Conservation (phyloP, 148 eudicot species). For the Pharnaceum exiguum region DNA sequence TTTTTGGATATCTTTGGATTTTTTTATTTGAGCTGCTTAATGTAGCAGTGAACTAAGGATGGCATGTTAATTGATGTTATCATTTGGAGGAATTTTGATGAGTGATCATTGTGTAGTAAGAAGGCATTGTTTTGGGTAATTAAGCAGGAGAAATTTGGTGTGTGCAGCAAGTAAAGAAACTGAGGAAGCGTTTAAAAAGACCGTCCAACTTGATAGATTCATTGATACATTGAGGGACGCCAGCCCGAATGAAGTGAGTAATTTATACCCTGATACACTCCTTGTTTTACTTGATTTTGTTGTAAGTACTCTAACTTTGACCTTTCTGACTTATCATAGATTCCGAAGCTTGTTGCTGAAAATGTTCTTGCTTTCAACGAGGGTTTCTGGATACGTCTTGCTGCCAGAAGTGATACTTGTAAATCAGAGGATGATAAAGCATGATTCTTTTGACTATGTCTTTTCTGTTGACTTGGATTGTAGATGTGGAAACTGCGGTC, state of each 20-base stretch:
- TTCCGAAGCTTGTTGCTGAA: constrained; percentile 83
- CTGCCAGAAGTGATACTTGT: constrained; percentile 92
- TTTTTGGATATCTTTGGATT: no score
- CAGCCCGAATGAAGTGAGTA: constrained; percentile 68
- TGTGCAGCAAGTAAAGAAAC: constrained; percentile 86
- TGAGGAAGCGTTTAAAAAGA: constrained; percentile 83
- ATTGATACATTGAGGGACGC: constrained; percentile 81
- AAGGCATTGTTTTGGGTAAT: constrained; percentile 48
- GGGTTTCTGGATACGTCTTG: constrained; percentile 95
- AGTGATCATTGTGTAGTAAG: constrained; percentile 34
- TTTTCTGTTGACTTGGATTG: neutral
- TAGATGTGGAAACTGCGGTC: neutral
- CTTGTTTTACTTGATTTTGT: constrained; percentile 4
- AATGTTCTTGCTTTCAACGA: constrained; percentile 93
- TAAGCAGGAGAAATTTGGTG: constrained; percentile 91
- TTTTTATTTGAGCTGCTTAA: no score
- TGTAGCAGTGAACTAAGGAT: no score
- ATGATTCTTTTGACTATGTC: constrained; percentile 30
- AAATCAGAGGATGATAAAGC: constrained; percentile 98
- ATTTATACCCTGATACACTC: neutral
- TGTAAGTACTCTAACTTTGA: neutral
- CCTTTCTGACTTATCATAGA: constrained; percentile 33
- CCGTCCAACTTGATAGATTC: constrained; percentile 82
- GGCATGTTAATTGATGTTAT: neutral
- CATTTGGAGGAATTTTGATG: no score